Evolutionary conservation across 164 flowering plant species (phyloP), one percentile per base, ranked within the genome.

Genomic region (Kalanchoe fedtschenkoi): DNA sequence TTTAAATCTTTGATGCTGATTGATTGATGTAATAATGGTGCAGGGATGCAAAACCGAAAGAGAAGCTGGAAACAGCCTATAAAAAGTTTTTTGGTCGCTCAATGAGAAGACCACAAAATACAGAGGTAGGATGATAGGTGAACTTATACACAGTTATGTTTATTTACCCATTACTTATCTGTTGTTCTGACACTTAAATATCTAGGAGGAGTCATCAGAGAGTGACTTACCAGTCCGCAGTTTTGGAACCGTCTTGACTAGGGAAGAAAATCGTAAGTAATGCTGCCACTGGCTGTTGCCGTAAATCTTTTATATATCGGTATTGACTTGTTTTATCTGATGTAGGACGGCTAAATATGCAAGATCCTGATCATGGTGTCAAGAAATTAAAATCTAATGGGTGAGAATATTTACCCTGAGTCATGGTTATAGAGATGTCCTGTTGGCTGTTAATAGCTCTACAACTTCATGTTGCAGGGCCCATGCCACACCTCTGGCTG

Each of bases 31-130:
- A 34, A 58, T 11, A 4, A 56, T 46, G 14, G 41, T 16, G 58
- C 65, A 90, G 97, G 81, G 76, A 81, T 66, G 97, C 95, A 68
- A 80, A 81, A 66, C 99, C 97, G 57, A 60, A 55, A 3, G 83
- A 85, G 32, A 88, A 83, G 62, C 57, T 93, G 76, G 80, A 82
- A 65, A 79, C 73, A 65, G 78, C 89, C 51, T 93, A 79, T 71
- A 78, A 75, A 78, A 88, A 80, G 30, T 90, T 90, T 73, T 61
- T 93, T 41, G 66, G 70, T 15, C 85, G 89, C 58, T 81, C 95
- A 34, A 76, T 87, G 80, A 62, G 75, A 63, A 81, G 72, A 68
- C 71, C 76, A 46, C 75, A 73, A 69, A 60, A 67, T 30, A 30
- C 67, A 16, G 83, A 84, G 33, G 95, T 88, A 86, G 67, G 80